phyloP scores from a whole-genome alignment of 1,284 basidiomycete genomes.

The Cystobasidium slooffiae region DNA sequence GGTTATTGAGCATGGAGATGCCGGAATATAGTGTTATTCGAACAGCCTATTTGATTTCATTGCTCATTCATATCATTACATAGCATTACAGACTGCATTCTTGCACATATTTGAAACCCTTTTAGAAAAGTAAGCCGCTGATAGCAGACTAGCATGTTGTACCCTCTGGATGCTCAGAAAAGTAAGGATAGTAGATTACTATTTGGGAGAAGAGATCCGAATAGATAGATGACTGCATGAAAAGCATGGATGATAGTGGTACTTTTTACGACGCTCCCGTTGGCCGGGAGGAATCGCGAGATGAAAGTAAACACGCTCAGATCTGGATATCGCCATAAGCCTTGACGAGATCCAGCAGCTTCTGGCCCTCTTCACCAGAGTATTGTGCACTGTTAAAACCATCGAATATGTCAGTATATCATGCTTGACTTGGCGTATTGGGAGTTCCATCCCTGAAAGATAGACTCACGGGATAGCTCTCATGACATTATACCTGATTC shows the following conservation, averaged over 20 bases:
- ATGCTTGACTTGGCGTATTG: not conserved
- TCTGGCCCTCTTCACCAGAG: constrained; percentile 27
- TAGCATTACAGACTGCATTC: not conserved
- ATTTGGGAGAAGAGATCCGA: too few relatives aligned
- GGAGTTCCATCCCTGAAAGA: not conserved
- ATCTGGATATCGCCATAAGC: constrained; percentile 25
- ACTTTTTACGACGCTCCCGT: too few relatives aligned
- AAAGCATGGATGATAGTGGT: too few relatives aligned
- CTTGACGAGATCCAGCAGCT: constrained; percentile 15
- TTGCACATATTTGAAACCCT: not conserved
- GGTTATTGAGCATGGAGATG: constrained; percentile 3
- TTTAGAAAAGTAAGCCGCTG: too few relatives aligned
- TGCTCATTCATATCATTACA: not conserved
- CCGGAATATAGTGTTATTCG: not conserved
- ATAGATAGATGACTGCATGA: too few relatives aligned
- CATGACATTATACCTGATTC: constrained; percentile 80
- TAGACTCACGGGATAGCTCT: constrained; percentile 59
- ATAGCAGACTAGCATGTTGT: too few relatives aligned
- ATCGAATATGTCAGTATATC: not conserved
- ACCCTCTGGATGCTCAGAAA: too few relatives aligned
- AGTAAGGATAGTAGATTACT: too few relatives aligned
- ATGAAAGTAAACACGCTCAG: not conserved
- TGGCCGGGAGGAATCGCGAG: too few relatives aligned
- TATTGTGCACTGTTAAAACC: not conserved
- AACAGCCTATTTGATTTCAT: not conserved